Evolutionary conservation across 208 protist species (phyloP).

Genomic region (Acanthamoeba royreba): DNA sequence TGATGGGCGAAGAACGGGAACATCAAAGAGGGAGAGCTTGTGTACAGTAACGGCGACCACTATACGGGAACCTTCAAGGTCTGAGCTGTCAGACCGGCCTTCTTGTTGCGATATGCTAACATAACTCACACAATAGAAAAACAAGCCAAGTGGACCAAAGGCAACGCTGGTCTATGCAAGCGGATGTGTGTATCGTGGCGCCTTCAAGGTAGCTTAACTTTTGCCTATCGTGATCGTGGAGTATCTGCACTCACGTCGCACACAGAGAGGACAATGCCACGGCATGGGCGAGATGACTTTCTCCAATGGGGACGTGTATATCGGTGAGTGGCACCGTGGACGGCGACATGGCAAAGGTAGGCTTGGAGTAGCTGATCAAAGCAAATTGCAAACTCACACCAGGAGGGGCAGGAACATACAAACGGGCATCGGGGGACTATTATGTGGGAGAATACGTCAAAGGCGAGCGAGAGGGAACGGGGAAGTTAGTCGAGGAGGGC

Average conservation of each 20-base stretch:
- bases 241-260: too few species aligned
- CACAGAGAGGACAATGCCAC: neutral
- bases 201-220: too few species aligned
- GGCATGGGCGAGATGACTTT: neutral
- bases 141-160: constrained; percentile 83
- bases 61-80: neutral
- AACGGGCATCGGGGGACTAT: neutral
- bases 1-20: neutral
- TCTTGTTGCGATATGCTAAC: too few species aligned
- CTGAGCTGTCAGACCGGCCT: too few species aligned
- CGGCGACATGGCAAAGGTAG: neutral
- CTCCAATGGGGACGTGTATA: neutral
- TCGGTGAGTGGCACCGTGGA: neutral
- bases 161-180: constrained; percentile 83
- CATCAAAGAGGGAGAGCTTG: neutral
- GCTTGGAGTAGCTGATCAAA: too few species aligned
- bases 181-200: constrained; percentile 83
- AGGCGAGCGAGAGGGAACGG: neutral
- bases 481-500: neutral
- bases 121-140: too few species aligned
- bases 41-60: neutral
- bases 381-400: too few species aligned
- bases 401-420: neutral
- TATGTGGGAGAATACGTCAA: neutral
- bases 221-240: too few species aligned